phyloP scores from a whole-genome alignment of 23 red algal genomes.

The Cyanidioschyzon merolae region DNA sequence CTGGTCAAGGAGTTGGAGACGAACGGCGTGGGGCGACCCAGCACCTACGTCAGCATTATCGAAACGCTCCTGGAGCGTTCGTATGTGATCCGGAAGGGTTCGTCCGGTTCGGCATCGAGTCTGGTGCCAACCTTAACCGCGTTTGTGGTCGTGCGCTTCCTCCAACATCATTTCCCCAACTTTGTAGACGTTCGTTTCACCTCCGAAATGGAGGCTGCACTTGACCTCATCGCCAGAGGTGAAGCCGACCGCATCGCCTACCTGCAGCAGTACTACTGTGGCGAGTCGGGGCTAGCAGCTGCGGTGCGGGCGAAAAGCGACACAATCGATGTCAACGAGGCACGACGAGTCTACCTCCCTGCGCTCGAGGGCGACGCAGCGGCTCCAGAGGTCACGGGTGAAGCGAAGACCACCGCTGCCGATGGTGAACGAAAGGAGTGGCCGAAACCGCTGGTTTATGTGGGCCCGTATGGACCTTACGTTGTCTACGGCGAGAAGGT shows the following conservation, averaged over 20 bases:
- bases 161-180: conserved; percentile 61
- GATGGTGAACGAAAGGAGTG: neutral
- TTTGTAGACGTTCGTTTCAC: conserved; percentile 81
- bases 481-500: conserved; percentile 27
- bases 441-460: conserved; percentile 31
- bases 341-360: conserved; percentile 18
- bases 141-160: conserved; percentile 66
- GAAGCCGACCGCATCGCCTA: conserved; percentile 55
- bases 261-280: conserved; percentile 66
- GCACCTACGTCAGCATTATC: conserved; percentile 85
- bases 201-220: conserved; percentile 63
- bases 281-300: conserved; percentile 44
- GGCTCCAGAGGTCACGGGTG: neutral
- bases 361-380: neutral
- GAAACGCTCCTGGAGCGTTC: conserved; percentile 73
- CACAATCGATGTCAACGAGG: conserved; percentile 40
- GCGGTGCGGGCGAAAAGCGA: conserved; percentile 31
- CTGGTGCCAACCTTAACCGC: conserved; percentile 79
- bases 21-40: conserved; percentile 82
- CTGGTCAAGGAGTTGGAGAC: conserved; percentile 84
- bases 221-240: conserved; percentile 80
- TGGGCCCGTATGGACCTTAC: conserved; percentile 89
- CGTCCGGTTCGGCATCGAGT: conserved; percentile 22
- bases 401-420: neutral
- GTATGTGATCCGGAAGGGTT: conserved; percentile 46